Evolutionary conservation across 2,329 filamentous ascomycete species (phyloP).

Genomic region (Lachnellula cervina): DNA sequence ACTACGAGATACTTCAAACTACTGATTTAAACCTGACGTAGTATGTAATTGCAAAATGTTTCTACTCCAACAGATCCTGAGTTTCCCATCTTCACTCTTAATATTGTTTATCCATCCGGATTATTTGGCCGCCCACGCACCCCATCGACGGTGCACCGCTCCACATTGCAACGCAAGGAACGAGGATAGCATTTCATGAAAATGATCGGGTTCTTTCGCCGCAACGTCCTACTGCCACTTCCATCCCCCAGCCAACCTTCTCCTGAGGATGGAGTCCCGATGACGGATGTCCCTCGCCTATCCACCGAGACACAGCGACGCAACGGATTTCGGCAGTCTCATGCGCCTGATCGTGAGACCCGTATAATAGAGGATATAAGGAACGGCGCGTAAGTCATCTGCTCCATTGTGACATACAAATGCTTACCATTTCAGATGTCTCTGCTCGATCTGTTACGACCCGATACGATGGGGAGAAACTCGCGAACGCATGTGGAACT

Average conservation of each 20-base stretch:
- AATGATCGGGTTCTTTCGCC: background rate
- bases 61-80: background rate
- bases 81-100: background rate
- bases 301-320: conserved; percentile 4
- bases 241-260: background rate
- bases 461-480: background rate
- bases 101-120: background rate
- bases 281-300: background rate
- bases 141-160: background rate
- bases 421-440: background rate
- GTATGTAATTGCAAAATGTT: background rate
- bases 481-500: background rate
- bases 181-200: background rate
- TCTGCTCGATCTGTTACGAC: background rate
- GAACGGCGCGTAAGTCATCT: conserved; percentile 1
- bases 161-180: background rate
- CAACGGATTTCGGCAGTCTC: conserved; percentile 6
- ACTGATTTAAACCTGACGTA: background rate
- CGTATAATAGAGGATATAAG: background rate
- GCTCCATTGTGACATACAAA: background rate
- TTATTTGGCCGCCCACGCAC: background rate
- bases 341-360: background rate
- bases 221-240: background rate
- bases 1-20: background rate
- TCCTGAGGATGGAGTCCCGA: background rate